Base-by-base conservation (phyloP, 805 yeast genomes). In the Lipomyces oligophaga region DNA sequence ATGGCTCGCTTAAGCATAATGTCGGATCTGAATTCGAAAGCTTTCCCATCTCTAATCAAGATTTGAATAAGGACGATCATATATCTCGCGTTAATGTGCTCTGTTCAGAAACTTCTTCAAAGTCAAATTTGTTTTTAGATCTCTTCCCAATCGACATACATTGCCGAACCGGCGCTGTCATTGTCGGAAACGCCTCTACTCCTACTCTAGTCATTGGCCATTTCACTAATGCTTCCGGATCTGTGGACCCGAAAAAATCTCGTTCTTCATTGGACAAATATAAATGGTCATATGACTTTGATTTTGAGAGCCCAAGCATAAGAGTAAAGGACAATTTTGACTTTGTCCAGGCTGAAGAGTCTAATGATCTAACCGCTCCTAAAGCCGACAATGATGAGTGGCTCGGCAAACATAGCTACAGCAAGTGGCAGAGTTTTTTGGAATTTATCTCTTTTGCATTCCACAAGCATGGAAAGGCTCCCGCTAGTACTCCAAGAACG, bases 131-230 rank as follows among this genome's bases (percentile, higher is more conserved):
- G 4, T 47, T 52, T 16, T 31, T 67, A 15, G n/a, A n/a, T n/a
- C n/a, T n/a, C n/a, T 66, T 86, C 8, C 98, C 98, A 0, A 56
- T 90, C 2, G 75, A 77, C 11, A 39, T 86, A 2, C 65, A 68
- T 5, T 69, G 85, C 10, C 75, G 70, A 36, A 81, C 77, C 45
- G 87, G 90, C 1, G 82, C 95, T 0, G 39, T 86, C 22, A 83
- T 86, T 1, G 59, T 87, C 18, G 98, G 98, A 6, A 90, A 89
- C 63, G 72, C 74, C 49, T 74, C 78, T 13, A 87, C 96, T 0
- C 81, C 93, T 1, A 78, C 89, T 0, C 66, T 93, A 8, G 53
- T 84, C 35, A 79, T 87, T 2, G 69, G 75, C 3, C 80, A 87
- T 6, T 82, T 74, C 58, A 70, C 74, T 4, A 61, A 70, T 1